A percentile compares a stretch with the other conserved stretches of the same genome.
Evolutionary conservation across 257 asterid species (phyloP).

Genomic region (Nicotiana otophora): DNA sequence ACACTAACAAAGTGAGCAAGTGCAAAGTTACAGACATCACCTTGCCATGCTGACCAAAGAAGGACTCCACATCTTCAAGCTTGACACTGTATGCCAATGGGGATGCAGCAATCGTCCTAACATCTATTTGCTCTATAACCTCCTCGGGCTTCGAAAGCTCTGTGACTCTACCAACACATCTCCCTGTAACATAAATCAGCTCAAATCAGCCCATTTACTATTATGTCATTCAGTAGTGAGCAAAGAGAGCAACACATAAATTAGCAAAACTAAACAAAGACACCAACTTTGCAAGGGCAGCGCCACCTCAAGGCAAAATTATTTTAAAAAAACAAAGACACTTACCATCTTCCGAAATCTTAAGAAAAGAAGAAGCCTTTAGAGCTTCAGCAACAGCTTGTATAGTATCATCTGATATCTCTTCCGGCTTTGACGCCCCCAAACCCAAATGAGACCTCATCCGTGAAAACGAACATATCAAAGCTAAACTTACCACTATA

Average conservation of each 20-base stretch:
- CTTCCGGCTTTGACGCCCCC: conserved; percentile 73
- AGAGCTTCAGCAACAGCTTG: conserved; percentile 72
- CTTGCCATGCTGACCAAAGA: conserved; percentile 65
- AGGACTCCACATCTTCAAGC: conserved; percentile 74
- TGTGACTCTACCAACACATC: conserved; percentile 67
- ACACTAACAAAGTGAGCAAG: neutral
- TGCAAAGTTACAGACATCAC: conserved; percentile 18
- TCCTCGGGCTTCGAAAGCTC: conserved; percentile 76
- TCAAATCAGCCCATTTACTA: neutral
- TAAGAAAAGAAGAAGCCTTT: conserved; percentile 65
- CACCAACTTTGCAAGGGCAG: too few relatives aligned
- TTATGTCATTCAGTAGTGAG: neutral
- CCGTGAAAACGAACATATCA: conserved; percentile 75
- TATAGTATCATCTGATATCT: conserved; percentile 60
- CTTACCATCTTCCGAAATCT: conserved; percentile 87
- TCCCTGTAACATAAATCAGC: conserved; percentile 34
- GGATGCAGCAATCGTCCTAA: conserved; percentile 77
- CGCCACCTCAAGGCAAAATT: too few relatives aligned
- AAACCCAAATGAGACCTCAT: conserved; percentile 74
- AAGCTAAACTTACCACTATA: conserved; percentile 75
- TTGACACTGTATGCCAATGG: conserved; percentile 73
- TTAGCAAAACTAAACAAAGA: neutral
- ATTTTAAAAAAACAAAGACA: neutral
- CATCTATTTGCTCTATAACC: conserved; percentile 75
- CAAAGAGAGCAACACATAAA: neutral